These are phyloP conservation scores for Leptomonas pyrrhocoris DNA, from an alignment of 208 protist species.

Conservation along the genomic window DNA sequence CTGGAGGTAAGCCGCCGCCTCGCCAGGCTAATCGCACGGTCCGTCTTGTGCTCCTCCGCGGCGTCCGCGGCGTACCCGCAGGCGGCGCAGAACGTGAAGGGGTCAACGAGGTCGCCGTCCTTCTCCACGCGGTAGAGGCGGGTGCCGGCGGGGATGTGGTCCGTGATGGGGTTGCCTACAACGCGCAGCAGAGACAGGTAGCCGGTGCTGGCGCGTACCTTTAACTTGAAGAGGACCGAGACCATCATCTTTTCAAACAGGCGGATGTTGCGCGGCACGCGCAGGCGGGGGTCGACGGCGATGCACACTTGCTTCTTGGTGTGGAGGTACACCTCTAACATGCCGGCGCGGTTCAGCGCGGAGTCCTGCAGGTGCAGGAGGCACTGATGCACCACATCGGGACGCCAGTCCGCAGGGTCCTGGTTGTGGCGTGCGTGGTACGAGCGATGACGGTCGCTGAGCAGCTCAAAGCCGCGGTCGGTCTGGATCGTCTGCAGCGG, in stretches of 20 bases:
- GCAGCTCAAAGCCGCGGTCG: slow-evolving; percentile 94
- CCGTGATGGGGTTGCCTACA: slow-evolving; percentile 98
- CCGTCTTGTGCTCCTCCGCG: slow-evolving; percentile 19
- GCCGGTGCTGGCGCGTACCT: slow-evolving; percentile 91
- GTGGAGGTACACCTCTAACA: slow-evolving; percentile 97
- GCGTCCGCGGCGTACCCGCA: slow-evolving; percentile 38
- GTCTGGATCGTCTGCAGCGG: slow-evolving; percentile 94
- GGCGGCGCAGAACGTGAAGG: slow-evolving; percentile 58
- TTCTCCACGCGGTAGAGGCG: slow-evolving; percentile 82
- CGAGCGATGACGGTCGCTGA: slow-evolving; percentile 96
- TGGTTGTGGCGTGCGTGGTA: slow-evolving; percentile 94
- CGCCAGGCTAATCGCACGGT: slow-evolving; percentile 31
- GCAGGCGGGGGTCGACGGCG: slow-evolving; percentile 96
- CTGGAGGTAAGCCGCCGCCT: slow-evolving; percentile 36
- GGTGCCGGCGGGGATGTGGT: slow-evolving; percentile 95
- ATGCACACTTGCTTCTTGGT: slow-evolving; percentile 96
- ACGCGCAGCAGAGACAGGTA: slow-evolving; percentile 96
- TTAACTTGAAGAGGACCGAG: slow-evolving; percentile 98
- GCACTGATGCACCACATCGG: slow-evolving; percentile 99
- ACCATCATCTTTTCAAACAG: slow-evolving; percentile 99
- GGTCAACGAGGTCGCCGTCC: slow-evolving; percentile 79
- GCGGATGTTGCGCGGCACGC: slow-evolving; percentile 98
- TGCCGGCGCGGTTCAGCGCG: slow-evolving; percentile 98
- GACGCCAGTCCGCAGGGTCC: slow-evolving; percentile 95
- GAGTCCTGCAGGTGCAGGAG: slow-evolving; percentile 98